Percentiles rank a stretch among this genome's conserved stretches.
Evolutionary conservation across 1,284 basidiomycete genomes (phyloP).

Genomic region (Trametes hirsuta): DNA sequence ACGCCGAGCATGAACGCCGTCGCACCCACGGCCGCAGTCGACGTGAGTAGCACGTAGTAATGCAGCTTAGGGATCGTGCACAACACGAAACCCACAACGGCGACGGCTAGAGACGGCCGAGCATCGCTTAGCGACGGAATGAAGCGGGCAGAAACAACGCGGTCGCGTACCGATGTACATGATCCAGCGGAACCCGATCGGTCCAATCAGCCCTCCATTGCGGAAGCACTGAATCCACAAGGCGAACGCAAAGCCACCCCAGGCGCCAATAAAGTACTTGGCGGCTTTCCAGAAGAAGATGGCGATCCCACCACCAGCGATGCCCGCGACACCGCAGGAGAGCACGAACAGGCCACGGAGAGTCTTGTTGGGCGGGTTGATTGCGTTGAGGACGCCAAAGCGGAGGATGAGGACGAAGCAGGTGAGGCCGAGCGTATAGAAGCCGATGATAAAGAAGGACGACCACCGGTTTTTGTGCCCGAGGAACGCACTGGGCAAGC

Average conservation of each 20-base stretch:
- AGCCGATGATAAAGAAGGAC: slow-evolving; percentile 91
- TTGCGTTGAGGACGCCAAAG: slow-evolving; percentile 82
- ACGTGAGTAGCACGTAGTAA: slow-evolving; percentile 79
- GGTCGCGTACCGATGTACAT: slow-evolving; percentile 73
- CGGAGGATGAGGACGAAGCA: slow-evolving; percentile 89
- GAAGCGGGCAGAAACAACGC: slow-evolving; percentile 23
- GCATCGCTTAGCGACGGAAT: slow-evolving; percentile 53
- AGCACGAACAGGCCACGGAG: slow-evolving; percentile 91
- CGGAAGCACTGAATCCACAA: slow-evolving; percentile 88
- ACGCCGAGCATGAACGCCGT: slow-evolving; percentile 91
- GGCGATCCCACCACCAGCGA: slow-evolving; percentile 81
- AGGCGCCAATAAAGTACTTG: slow-evolving; percentile 84
- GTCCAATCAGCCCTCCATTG: slow-evolving; percentile 79
- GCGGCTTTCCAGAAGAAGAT: slow-evolving; percentile 92
- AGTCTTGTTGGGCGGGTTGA: slow-evolving; percentile 79
- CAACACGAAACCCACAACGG: slow-evolving; percentile 50
- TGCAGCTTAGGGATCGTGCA: slow-evolving; percentile 62
- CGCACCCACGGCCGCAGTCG: slow-evolving; percentile 89
- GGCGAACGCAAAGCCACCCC: slow-evolving; percentile 87
- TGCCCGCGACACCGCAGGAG: slow-evolving; percentile 76
- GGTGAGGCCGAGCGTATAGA: slow-evolving; percentile 85
- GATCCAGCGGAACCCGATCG: slow-evolving; percentile 84
- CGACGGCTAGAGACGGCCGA: slow-evolving; percentile 32
- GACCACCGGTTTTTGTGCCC: slow-evolving; percentile 96
- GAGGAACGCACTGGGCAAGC: slow-evolving; percentile 86